Conservation (phyloP, 352 stramenopile genomes). For the Globisporangium echinulatum region DNA sequence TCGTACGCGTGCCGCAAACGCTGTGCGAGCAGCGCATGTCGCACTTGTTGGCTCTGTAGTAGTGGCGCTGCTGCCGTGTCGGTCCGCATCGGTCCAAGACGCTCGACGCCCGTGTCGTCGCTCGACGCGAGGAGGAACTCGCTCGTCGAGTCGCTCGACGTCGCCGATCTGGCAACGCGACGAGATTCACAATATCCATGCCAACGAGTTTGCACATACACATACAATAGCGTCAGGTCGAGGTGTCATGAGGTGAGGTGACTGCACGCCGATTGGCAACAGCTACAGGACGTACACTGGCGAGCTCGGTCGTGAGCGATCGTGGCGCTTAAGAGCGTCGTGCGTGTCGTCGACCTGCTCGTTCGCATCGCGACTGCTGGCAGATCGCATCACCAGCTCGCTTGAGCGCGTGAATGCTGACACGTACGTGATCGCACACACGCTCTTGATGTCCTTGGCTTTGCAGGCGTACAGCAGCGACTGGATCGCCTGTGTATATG, state of each 20-base stretch:
- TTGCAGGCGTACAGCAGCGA: constrained; percentile 76
- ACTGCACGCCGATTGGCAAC: too few relatives aligned
- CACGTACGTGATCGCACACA: constrained; percentile 24
- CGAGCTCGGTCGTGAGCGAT: background rate
- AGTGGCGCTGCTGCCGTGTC: background rate
- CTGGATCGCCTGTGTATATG: constrained; percentile 49
- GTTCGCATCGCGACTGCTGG: too few relatives aligned
- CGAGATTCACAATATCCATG: too few relatives aligned
- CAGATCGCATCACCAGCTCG: too few relatives aligned
- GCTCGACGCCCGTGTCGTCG: background rate
- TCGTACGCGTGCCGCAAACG: constrained; percentile 48
- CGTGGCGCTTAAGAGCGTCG: background rate
- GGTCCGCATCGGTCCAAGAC: too few relatives aligned
- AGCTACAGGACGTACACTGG: constrained; percentile 3
- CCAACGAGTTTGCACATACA: too few relatives aligned
- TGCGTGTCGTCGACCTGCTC: background rate
- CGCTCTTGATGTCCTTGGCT: constrained; percentile 61
- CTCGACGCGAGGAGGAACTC: constrained; percentile 8
- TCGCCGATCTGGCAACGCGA: constrained; percentile 21
- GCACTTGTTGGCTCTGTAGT: background rate
- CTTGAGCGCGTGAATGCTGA: constrained; percentile 17
- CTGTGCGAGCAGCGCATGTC: constrained; percentile 30
- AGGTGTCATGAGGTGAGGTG: too few relatives aligned
- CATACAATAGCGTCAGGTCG: too few relatives aligned
- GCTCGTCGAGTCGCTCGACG: constrained; percentile 22